These are phyloP conservation scores for Capsicum pubescens DNA, from an alignment of 257 asterid genomes.

Conservation along the genomic window DNA sequence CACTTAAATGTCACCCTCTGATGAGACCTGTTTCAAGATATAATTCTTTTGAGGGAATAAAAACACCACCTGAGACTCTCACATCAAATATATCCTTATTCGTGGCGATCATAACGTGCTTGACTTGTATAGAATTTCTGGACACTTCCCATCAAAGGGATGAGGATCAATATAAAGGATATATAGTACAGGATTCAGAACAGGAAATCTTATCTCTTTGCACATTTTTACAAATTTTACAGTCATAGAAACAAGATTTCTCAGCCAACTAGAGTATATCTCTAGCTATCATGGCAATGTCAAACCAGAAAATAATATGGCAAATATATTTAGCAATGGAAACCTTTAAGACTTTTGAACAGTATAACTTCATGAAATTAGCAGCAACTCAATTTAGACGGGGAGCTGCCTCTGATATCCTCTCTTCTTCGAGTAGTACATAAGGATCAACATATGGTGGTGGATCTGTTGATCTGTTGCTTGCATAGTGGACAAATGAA, in stretches of 20 bases:
- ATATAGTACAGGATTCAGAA: neutral
- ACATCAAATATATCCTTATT: neutral
- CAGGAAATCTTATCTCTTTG: neutral
- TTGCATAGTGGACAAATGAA: conserved; percentile 71
- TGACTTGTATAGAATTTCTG: neutral
- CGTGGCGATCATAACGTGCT: neutral
- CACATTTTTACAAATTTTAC: conserved; percentile 25
- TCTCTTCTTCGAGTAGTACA: conserved; percentile 75
- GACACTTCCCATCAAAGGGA: neutral
- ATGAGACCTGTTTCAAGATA: neutral
- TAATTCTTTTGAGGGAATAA: neutral
- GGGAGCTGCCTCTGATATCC: conserved; percentile 70
- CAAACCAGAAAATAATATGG: conserved; percentile 28
- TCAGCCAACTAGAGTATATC: neutral
- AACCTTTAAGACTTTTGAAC: conserved; percentile 34
- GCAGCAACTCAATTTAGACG: conserved; percentile 54
- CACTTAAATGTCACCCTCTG: neutral
- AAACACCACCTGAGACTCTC: neutral
- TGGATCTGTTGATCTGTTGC: conserved; percentile 36
- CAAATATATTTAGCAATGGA: conserved; percentile 29
- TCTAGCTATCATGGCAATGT: conserved; percentile 24
- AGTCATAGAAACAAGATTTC: conserved; percentile 22
- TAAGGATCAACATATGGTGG: conserved; percentile 82
- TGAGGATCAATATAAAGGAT: neutral
- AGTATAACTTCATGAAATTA: conserved; percentile 38